Evolutionary conservation across 139 green algal genomes (phyloP).

Genomic region (Picochlorum sp.): DNA sequence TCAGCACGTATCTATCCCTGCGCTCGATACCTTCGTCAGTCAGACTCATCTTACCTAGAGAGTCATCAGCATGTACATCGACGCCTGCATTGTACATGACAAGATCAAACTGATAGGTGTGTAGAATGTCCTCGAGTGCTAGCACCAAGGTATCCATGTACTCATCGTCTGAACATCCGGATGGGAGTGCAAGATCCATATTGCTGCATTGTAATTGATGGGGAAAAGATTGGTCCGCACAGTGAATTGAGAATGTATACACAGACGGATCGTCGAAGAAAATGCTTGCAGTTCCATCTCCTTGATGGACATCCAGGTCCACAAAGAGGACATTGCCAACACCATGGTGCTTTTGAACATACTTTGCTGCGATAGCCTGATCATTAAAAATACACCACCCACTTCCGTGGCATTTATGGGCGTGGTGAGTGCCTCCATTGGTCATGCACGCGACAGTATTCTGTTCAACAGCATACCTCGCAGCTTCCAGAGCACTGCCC

Average conservation of each 20-base stretch:
- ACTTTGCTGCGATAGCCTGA: conserved; percentile 21
- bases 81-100: conserved; percentile 55
- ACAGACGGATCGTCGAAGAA: conserved; percentile 30
- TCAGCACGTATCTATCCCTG: conserved; percentile 35
- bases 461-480: conserved; percentile 37
- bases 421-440: conserved; percentile 56
- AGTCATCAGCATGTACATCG: conserved; percentile 45
- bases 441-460: conserved; percentile 37
- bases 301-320: conserved; percentile 36
- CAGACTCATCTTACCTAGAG: conserved; percentile 33
- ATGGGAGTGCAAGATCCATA: conserved; percentile 36
- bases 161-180: conserved; percentile 17
- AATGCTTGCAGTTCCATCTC: conserved; percentile 35
- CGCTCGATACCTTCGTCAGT: conserved; percentile 32
- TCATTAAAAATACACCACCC: conserved; percentile 37
- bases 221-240: conserved; percentile 40
- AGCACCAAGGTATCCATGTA: conserved; percentile 17
- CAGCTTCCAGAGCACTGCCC: conserved; percentile 36
- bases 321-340: conserved; percentile 23
- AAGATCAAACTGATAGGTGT: conserved; percentile 23
- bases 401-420: conserved; percentile 27
- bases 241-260: conserved; percentile 54
- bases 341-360: conserved; percentile 19
- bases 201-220: conserved; percentile 14
- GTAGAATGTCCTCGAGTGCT: conserved; percentile 13